phyloP scores from a whole-genome alignment of 108 stramenopile species.

The Skeletonema marinoi region DNA sequence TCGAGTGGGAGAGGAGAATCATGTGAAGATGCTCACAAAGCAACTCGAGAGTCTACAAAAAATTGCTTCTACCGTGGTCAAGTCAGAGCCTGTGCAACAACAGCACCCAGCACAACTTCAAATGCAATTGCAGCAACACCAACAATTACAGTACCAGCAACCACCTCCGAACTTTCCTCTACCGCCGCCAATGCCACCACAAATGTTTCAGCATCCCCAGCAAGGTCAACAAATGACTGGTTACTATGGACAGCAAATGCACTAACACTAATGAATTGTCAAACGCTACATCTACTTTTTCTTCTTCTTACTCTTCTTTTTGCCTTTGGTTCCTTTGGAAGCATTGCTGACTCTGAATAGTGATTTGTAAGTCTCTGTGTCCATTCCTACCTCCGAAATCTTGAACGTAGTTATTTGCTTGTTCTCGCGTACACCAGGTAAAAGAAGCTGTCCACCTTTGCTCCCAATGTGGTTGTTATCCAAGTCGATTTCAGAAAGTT shows the following conservation, averaged over 20 bases:
- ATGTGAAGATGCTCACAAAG: slow-evolving; percentile 66
- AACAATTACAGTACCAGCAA: slow-evolving; percentile 19
- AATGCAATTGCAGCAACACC: slow-evolving; percentile 26
- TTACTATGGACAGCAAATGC: slow-evolving; percentile 5
- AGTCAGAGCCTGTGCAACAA: slow-evolving; percentile 14
- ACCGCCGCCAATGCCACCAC: slow-evolving; percentile 12
- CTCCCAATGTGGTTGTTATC: slow-evolving; percentile 56
- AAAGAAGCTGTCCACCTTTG: slow-evolving; percentile 23
- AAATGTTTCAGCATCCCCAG: slow-evolving; percentile 15
- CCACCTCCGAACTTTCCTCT: slow-evolving; percentile 20
- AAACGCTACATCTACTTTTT: slow-evolving; percentile 18
- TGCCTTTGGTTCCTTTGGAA: neutral
- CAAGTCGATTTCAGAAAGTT: slow-evolving; percentile 45
- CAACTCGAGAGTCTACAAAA: slow-evolving; percentile 67
- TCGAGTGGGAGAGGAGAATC: slow-evolving; percentile 69
- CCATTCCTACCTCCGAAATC: slow-evolving; percentile 29
- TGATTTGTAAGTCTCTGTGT: slow-evolving; percentile 20
- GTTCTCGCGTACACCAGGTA: slow-evolving; percentile 22
- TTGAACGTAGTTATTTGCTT: slow-evolving; percentile 28
- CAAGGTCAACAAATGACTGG: slow-evolving; percentile 21
- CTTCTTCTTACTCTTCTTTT: slow-evolving; percentile 35
- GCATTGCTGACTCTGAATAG: slow-evolving; percentile 20
- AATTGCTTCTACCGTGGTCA: slow-evolving; percentile 19
- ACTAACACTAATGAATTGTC: neutral
- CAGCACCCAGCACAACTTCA: slow-evolving; percentile 10